Evolutionary conservation across 371 early-diverging fungal genomes (phyloP).

Genomic region (Phascolomyces articulosus): DNA sequence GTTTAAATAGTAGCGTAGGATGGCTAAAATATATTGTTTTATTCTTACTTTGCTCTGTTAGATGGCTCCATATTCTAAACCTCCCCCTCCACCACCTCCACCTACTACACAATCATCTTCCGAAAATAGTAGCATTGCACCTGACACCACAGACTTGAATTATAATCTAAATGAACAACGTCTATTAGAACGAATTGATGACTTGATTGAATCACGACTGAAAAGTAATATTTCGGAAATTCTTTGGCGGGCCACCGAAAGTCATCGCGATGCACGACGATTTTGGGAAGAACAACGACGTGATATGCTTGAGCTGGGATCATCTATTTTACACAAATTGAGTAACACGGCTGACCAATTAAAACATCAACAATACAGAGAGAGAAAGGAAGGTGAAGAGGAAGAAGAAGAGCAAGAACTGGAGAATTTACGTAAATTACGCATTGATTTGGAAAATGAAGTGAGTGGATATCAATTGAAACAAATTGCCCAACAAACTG

Average conservation of each 20-base stretch:
- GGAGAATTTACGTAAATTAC: slow-evolving; percentile 15
- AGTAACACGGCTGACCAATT: background rate
- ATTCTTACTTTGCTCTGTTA: too few relatives aligned
- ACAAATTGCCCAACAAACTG: slow-evolving; percentile 23
- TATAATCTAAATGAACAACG: slow-evolving; percentile 16
- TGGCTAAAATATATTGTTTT: too few relatives aligned
- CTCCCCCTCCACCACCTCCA: background rate
- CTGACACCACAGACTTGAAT: background rate
- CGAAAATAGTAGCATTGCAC: background rate
- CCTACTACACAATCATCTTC: background rate
- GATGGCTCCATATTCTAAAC: background rate
- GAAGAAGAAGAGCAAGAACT: slow-evolving; percentile 24
- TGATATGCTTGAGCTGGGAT: slow-evolving; percentile 32
- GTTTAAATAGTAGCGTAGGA: too few relatives aligned
- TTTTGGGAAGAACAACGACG: slow-evolving; percentile 47
- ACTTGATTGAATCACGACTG: slow-evolving; percentile 21
- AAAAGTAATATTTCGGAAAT: slow-evolving; percentile 37
- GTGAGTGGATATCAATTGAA: slow-evolving; percentile 19
- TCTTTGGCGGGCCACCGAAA: slow-evolving; percentile 35
- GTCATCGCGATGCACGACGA: slow-evolving; percentile 29
- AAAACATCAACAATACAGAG: slow-evolving; percentile 6
- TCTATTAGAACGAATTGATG: slow-evolving; percentile 25
- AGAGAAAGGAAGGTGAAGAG: slow-evolving; percentile 4
- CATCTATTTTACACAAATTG: slow-evolving; percentile 22
- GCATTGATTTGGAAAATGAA: slow-evolving; percentile 27